Base-by-base conservation (phyloP, 2,329 filamentous ascomycete genomes). In the Pestalotiopsis fici region DNA sequence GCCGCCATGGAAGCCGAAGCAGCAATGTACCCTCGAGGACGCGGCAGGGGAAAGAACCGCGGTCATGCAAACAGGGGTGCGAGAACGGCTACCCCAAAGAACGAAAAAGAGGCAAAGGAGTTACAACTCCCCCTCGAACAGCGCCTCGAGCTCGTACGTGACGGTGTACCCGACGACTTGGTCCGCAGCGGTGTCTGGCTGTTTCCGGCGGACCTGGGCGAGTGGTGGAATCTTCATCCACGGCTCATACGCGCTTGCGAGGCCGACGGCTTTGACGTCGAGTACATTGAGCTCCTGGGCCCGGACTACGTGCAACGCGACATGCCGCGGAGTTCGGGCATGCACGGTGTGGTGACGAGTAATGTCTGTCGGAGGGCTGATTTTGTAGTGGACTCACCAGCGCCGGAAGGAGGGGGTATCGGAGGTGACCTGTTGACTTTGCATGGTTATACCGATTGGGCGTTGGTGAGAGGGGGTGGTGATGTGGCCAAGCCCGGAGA, bases 351-450 rank as follows among this genome's bases (percentile, higher is more conserved):
- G 25, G 65, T 66, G 18, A 66, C 65, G 57, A 59, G 54, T 7
- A 61, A 66, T 3, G 59, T 66, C 11, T 66, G 65, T 39, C 65
- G 65, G 18, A 12, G 27, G 56, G 65, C 65, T 9, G 65, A 66
- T 57, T 66, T 66, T 11, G 65, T 61, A n/a, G 25, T 12, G 31
- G 59, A 21, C 9, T 15, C 21, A 11, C 21, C 37, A 18, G 11
- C 21, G 23, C 21, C 37, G 31, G 11, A 43, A 1, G 35, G 0
- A 2, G 7, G 5, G 2, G 55, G 27, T 3, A 31, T 50, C 3
- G 43, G 43, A 0, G 28, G 18, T 3, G 15, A 60, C 2, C n/a
- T 60, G 31, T 27, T 60, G 27, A n/a, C 27, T 37, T 13, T 62
- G 59, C n/a, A 25, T 4, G 57, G 25, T 0, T 50, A 18, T 13